Base-by-base conservation (phyloP, 2,329 filamentous ascomycete species). In the Fusarium marasasianum region DNA sequence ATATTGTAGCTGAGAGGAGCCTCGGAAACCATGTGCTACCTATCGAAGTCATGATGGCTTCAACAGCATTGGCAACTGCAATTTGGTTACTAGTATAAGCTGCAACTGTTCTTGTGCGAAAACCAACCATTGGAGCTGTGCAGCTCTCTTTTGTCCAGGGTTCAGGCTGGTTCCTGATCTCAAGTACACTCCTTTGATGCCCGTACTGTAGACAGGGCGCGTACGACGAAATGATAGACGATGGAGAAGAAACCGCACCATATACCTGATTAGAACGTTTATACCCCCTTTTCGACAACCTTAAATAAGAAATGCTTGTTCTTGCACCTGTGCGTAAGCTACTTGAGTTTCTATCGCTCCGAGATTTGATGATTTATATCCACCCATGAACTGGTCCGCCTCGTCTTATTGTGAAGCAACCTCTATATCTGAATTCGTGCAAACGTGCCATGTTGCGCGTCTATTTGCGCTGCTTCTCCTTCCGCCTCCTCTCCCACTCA, bases 401-500 rank as follows among this genome's bases (percentile, higher is more conserved):
- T 47, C 55, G 35, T 33, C 40, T 65, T 67, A 54, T 53, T 73
- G 56, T 57, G 58, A 74, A 58, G 65, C 38, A 64, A 53, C 62
- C 59, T 66, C 57, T 74, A 74, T 65, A 53, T 74, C 56, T 58
- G 55, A 63, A 63, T 51, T n/a, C 26, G 40, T 62, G 41, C 61
- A 71, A 75, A 71, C 59, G 56, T 45, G 41, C n/a, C 43, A 43
- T 37, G 18, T 31, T 24, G 45, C 37, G 29, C 31, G 31, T 55
- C 61, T 75, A 79, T 59, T 63, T 71, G 37, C 71, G 66, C 31
- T 79, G 77, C 77, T 81, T 85, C 76, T 83, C 82, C 80, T 81
- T 83, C 78, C 84, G 83, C 79, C 85, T 84, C 76, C 87, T 83
- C 81, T 91, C 88, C 86, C 87, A 90, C 82, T 90, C 89, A 24